phyloP scores from a whole-genome alignment of 345 rosid genomes.

The Microthlaspi erraticum region DNA sequence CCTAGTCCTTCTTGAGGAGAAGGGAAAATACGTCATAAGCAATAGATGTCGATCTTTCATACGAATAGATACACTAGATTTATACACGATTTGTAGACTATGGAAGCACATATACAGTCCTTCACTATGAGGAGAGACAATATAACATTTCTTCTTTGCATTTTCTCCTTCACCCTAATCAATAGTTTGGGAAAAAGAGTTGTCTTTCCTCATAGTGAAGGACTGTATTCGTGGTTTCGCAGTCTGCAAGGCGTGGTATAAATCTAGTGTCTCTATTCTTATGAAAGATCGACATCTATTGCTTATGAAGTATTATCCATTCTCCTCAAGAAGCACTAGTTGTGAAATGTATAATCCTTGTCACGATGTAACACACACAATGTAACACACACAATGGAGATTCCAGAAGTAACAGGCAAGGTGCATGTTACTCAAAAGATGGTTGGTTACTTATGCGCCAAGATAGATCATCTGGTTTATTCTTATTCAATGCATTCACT shows the following conservation, averaged over 20 bases:
- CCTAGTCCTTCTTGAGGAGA: too few relatives aligned
- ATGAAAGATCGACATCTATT: constrained; percentile 57
- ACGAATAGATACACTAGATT: constrained; percentile 50
- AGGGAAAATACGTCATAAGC: constrained; percentile 32
- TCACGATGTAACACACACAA: too few relatives aligned
- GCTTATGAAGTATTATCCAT: constrained; percentile 33
- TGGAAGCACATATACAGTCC: constrained; percentile 59
- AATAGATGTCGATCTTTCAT: constrained; percentile 57
- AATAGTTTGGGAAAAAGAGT: constrained; percentile 26
- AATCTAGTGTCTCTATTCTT: constrained; percentile 50
- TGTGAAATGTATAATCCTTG: too few relatives aligned
- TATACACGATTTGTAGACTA: constrained; percentile 59
- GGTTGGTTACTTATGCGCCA: too few relatives aligned
- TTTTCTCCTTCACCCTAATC: too few relatives aligned
- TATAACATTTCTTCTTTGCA: too few relatives aligned
- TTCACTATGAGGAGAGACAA: constrained; percentile 45
- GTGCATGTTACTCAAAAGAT: too few relatives aligned
- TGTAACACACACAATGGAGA: too few relatives aligned
- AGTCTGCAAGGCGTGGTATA: constrained; percentile 63
- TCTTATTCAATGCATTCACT: too few relatives aligned
- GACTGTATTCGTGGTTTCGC: constrained; percentile 59
- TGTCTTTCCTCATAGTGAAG: constrained; percentile 14
- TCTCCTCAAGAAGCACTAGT: too few relatives aligned
- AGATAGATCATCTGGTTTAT: too few relatives aligned
- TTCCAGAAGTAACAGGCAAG: too few relatives aligned